Conservation (phyloP, 2,329 filamentous ascomycete species). For the Waltergamsia citrina region DNA sequence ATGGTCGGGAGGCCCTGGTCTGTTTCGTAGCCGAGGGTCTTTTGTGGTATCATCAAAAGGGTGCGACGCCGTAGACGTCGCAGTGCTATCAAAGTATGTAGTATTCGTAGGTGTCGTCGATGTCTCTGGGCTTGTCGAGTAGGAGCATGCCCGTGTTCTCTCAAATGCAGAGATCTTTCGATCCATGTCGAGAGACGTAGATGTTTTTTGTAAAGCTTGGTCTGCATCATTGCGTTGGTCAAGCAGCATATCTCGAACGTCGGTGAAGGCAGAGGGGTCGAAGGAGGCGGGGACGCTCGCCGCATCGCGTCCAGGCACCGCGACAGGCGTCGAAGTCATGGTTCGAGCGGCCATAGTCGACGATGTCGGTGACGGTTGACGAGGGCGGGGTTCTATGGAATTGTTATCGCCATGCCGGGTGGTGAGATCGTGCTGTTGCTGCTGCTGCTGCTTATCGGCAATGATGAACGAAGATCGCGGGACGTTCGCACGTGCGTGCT, state of each 20-base stretch:
- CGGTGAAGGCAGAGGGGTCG: conserved; percentile 17
- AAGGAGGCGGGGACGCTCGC: conserved; percentile 21
- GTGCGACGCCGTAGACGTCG: conserved; percentile 6
- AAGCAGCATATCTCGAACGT: conserved; percentile 25
- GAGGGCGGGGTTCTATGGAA: conserved; percentile 25
- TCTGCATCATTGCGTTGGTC: conserved; percentile 22
- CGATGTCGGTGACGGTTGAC: conserved; percentile 11
- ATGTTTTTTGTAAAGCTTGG: conserved; percentile 15
- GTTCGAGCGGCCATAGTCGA: conserved; percentile 20
- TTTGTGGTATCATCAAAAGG: conserved; percentile 12
- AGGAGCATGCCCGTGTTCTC: conserved; percentile 6
- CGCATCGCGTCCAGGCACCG: conserved; percentile 16
- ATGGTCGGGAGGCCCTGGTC: conserved; percentile 29
- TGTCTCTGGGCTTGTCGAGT: conserved; percentile 16
- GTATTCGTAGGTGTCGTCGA: conserved; percentile 11
- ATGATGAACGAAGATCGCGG: neutral
- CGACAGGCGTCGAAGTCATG: conserved; percentile 18
- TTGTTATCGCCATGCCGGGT: conserved; percentile 21
- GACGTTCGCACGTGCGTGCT: neutral
- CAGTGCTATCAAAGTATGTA: conserved; percentile 7
- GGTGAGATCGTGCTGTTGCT: too few relatives aligned
- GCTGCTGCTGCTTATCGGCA: conserved; percentile 1
- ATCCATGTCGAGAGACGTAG: conserved; percentile 24
- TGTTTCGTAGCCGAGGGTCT: conserved; percentile 12
- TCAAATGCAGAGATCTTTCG: conserved; percentile 11